Conservation (phyloP, 805 yeast species). For the Wickerhamiella azyma region DNA sequence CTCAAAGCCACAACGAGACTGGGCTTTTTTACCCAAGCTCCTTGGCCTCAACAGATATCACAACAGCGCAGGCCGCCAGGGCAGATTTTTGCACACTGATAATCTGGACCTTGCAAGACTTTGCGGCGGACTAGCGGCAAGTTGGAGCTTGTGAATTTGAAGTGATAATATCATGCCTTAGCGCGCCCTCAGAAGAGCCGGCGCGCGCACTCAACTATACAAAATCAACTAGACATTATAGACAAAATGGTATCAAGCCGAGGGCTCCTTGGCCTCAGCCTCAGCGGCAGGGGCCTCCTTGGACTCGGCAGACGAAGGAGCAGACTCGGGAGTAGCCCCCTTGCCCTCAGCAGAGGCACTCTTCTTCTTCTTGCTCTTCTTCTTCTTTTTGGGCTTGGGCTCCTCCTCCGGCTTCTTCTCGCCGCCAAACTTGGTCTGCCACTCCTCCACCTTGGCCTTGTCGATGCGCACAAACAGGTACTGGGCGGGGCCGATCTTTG, state of each 20-base stretch:
- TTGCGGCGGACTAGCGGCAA: no score
- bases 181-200: no score
- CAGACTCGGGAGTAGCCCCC: neutral
- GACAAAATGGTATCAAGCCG: neutral
- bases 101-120: no score
- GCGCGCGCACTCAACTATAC: no score
- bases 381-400: conserved; percentile 8
- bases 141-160: no score
- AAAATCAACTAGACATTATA: no score
- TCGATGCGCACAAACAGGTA: conserved; percentile 88
- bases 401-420: conserved; percentile 25
- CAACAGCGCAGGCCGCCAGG: no score
- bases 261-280: neutral
- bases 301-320: neutral
- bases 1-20: no score
- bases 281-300: neutral
- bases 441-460: conserved; percentile 69
- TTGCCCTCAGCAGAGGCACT: neutral
- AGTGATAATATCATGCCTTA: no score
- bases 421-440: conserved; percentile 84
- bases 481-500: conserved; percentile 79
- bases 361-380: conserved; percentile 6
- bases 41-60: no score
- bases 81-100: no score
- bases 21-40: no score